These are phyloP conservation scores for Mitragyna speciosa DNA, from an alignment of 257 asterid species.

Conservation along the genomic window DNA sequence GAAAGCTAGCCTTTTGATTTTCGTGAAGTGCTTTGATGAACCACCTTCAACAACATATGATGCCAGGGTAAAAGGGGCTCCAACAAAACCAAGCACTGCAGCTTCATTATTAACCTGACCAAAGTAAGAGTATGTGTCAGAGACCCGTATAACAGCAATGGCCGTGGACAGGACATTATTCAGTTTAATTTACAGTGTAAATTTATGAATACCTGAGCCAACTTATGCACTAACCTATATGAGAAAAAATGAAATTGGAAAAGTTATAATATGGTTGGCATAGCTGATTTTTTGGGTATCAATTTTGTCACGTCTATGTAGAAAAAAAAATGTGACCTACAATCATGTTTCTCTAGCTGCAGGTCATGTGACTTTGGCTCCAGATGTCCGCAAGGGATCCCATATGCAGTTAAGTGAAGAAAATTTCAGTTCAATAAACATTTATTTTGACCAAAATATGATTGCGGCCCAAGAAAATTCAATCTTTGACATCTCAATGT, in stretches of 20 bases:
- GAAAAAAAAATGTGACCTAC: not conserved
- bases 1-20: constrained; percentile 87
- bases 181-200: not conserved
- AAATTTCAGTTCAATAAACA: not conserved
- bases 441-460: not conserved
- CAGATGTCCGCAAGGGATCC: not conserved
- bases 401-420: not conserved
- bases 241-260: not conserved
- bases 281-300: not conserved
- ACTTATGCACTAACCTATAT: not conserved
- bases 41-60: constrained; percentile 98
- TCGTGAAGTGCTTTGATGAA: constrained; percentile 92
- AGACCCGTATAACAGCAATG: constrained; percentile 3
- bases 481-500: not conserved
- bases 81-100: constrained; percentile 98
- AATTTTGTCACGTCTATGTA: not conserved
- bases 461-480: not conserved
- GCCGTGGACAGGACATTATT: not conserved
- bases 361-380: not conserved
- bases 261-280: not conserved
- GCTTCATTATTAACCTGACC: constrained; percentile 84
- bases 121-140: constrained; percentile 17
- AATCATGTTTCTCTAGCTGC: not conserved
- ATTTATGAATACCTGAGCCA: not conserved
- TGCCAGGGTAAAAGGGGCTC: constrained; percentile 97